Percentiles rank a stretch among this genome's conserved stretches.
phyloP scores from a whole-genome alignment of 345 rosid species.

The Cardamine occulta region DNA sequence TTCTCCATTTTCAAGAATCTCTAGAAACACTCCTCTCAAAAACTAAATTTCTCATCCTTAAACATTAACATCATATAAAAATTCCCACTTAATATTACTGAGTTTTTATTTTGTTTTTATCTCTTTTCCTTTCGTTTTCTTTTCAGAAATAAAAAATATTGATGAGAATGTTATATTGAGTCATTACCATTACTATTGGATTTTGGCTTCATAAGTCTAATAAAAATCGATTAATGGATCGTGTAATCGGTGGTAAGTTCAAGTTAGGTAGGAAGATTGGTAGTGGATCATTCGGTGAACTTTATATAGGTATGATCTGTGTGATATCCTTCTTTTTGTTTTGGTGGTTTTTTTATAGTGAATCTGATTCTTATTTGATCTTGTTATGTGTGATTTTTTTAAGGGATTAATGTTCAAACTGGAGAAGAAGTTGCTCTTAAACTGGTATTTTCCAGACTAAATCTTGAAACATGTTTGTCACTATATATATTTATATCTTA shows the following conservation, averaged over 20 bases:
- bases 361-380: conserved; percentile 19
- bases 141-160: background rate
- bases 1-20: background rate
- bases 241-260: conserved; percentile 70
- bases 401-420: conserved; percentile 75
- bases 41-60: background rate
- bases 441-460: conserved; percentile 53
- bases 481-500: background rate
- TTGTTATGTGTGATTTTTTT: conserved; percentile 17
- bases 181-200: conserved; percentile 26
- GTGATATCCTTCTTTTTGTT: background rate
- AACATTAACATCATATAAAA: background rate
- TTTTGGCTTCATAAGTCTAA: background rate
- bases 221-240: conserved; percentile 51
- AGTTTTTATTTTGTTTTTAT: background rate
- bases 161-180: conserved; percentile 26
- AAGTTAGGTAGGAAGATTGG: conserved; percentile 85
- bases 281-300: conserved; percentile 84
- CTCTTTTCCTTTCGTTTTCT: background rate
- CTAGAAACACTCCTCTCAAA: background rate
- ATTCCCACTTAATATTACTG: background rate
- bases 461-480: conserved; percentile 1
- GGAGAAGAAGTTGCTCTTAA: conserved; percentile 89
- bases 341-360: background rate
- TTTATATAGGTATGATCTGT: conserved; percentile 50